phyloP scores from a whole-genome alignment of 305 asterid species.

The Fraxinus velutina region DNA sequence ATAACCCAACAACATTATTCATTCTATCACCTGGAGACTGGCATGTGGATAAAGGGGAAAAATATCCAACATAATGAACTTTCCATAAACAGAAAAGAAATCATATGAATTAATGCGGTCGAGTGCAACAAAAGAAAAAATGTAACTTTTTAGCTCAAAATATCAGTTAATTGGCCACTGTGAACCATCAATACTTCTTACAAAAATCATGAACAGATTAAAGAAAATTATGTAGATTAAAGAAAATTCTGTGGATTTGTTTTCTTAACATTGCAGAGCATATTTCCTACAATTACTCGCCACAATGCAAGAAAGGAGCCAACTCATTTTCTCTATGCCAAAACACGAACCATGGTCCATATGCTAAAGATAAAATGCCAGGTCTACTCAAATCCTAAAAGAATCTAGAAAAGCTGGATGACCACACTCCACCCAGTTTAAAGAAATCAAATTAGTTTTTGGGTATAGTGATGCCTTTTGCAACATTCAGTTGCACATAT shows the following conservation, averaged over 20 bases:
- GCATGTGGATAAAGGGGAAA: not conserved
- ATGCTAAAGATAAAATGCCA: not conserved
- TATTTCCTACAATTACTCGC: not conserved
- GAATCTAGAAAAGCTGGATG: not conserved
- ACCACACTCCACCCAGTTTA: slow-evolving; percentile 8
- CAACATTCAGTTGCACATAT: slow-evolving; percentile 14
- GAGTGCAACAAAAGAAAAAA: not conserved
- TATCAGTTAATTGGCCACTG: slow-evolving; percentile 2
- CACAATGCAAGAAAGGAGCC: slow-evolving; percentile 9
- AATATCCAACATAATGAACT: not conserved
- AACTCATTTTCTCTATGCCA: not conserved
- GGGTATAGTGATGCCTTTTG: not conserved
- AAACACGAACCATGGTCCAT: not conserved
- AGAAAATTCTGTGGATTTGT: not conserved
- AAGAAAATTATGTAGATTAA: not conserved
- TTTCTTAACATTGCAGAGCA: not conserved
- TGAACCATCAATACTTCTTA: not conserved
- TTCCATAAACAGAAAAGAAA: not conserved
- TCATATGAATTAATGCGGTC: not conserved
- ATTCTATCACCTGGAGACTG: slow-evolving; percentile 3
- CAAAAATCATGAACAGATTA: not conserved
- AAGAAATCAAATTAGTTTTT: not conserved
- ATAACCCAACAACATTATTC: not conserved
- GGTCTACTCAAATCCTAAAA: not conserved
- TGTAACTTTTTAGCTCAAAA: not conserved